phyloP scores from a whole-genome alignment of 2,329 filamentous ascomycete genomes.

The Ceratocystis cubensis region DNA sequence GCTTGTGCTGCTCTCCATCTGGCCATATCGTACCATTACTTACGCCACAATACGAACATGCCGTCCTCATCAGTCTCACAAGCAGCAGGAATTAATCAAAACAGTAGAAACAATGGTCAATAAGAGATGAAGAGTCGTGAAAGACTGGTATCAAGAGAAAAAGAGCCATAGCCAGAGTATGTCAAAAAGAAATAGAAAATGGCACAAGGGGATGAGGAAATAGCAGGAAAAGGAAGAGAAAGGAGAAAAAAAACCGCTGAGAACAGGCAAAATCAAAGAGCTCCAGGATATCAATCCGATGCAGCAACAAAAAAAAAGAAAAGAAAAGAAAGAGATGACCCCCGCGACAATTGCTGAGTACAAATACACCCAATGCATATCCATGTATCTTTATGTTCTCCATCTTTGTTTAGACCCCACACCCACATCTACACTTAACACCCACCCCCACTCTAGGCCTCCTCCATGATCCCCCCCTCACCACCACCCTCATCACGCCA shows the following conservation, averaged over 20 bases:
- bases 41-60: too few species aligned
- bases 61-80: too few species aligned
- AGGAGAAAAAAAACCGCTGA: constrained; percentile 14
- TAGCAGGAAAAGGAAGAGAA: background rate
- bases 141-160: constrained; percentile 12
- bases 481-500: constrained; percentile 83
- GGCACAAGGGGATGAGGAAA: background rate
- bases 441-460: constrained; percentile 33
- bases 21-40: too few species aligned
- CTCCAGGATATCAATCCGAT: constrained; percentile 5
- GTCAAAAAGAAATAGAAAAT: background rate
- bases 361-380: background rate
- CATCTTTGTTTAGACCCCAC: too few species aligned
- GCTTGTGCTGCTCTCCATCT: too few species aligned
- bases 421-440: background rate
- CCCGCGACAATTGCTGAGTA: background rate
- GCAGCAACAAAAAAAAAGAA: constrained; percentile 5
- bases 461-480: constrained; percentile 50
- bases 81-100: background rate
- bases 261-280: constrained; percentile 11
- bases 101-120: background rate
- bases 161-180: background rate
- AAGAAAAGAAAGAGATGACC: constrained; percentile 10
- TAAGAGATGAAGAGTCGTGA: background rate
- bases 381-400: too few species aligned